A percentile compares a stretch with the other conserved stretches of the same genome.
Conservation (phyloP, 169 alveolate genomes). For the Eimeria zaria region DNA sequence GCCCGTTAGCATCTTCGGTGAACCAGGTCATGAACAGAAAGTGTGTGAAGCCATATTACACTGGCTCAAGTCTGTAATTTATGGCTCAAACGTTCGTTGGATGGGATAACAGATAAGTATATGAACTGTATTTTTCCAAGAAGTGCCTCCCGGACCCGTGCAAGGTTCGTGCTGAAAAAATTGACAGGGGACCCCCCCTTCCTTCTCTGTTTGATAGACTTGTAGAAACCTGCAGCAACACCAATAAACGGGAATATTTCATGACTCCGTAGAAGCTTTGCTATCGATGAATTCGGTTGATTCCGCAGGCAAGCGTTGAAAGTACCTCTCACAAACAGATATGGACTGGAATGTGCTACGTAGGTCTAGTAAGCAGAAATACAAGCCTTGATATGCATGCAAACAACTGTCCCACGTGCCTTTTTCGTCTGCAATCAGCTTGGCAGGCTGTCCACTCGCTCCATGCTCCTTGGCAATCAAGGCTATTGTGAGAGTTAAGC, state of each 20-base stretch:
- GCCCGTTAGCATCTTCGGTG: neutral
- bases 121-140: neutral
- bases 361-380: neutral
- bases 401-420: neutral
- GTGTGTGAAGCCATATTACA: neutral
- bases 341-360: neutral
- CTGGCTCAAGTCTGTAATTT: neutral
- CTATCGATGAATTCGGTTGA: neutral
- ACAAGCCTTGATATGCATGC: neutral
- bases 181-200: conserved; percentile 75
- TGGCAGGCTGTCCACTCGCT: conserved; percentile 81
- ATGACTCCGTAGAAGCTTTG: neutral
- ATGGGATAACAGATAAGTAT: neutral
- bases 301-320: neutral
- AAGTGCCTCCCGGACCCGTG: neutral
- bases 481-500: conserved; percentile 39
- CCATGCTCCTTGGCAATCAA: conserved; percentile 76
- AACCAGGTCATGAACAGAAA: neutral
- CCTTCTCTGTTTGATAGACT: conserved; percentile 59
- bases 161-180: conserved; percentile 69
- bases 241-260: neutral
- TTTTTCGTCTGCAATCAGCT: conserved; percentile 66
- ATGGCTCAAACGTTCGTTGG: neutral
- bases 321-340: neutral
- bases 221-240: conserved; percentile 39